These are phyloP conservation scores for Fusarium luffae DNA, from an alignment of 2,329 filamentous ascomycete species.

Conservation along the genomic window DNA sequence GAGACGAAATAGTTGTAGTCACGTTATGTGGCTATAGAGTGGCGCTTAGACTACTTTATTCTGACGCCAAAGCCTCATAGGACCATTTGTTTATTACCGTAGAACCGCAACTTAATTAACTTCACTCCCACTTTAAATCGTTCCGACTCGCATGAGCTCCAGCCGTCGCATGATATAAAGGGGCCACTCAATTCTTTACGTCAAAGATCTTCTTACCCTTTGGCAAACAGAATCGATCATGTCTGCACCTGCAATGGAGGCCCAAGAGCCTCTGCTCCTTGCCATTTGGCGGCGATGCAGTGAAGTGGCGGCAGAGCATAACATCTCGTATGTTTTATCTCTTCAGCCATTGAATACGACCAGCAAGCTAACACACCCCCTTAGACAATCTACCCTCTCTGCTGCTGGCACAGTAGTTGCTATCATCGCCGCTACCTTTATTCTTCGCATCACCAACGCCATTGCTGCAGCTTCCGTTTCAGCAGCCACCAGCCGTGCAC, in stretches of 20 bases:
- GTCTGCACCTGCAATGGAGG: constrained; percentile 28
- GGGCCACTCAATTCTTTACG: constrained; percentile 2
- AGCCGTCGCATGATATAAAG: constrained; percentile 35
- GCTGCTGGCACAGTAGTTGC: constrained; percentile 45
- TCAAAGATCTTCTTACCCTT: background rate
- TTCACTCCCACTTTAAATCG: constrained; percentile 24
- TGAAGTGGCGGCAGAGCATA: constrained; percentile 37
- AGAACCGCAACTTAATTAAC: background rate
- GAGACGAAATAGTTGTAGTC: background rate
- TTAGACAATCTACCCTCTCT: constrained; percentile 46
- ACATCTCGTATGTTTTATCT: constrained; percentile 42
- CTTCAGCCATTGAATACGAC: constrained; percentile 9
- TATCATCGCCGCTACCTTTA: constrained; percentile 47
- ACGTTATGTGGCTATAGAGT: background rate
- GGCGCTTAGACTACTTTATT: background rate
- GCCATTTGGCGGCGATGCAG: constrained; percentile 35
- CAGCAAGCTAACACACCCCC: constrained; percentile 5
- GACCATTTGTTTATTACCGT: background rate
- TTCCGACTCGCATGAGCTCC: constrained; percentile 9
- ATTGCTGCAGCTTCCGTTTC: constrained; percentile 36
- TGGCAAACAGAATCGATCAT: background rate
- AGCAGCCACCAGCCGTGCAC: constrained; percentile 54
- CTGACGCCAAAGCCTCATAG: background rate
- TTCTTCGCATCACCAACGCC: constrained; percentile 46
- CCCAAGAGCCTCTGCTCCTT: constrained; percentile 33